Evolutionary conservation across 805 yeast species (phyloP).

Genomic region (Spathaspora passalidarum): DNA sequence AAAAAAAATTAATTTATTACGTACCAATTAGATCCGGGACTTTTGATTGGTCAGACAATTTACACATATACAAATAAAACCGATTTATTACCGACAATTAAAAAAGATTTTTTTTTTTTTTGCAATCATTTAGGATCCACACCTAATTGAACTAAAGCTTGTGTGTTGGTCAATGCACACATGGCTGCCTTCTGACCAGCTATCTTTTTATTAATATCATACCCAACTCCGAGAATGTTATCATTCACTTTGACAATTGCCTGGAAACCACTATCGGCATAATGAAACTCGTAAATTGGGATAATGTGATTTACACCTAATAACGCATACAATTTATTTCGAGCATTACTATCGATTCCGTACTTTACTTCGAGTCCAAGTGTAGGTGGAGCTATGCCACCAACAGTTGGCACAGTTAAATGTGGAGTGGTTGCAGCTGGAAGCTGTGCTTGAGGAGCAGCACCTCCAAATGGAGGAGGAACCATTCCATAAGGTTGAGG

Average conservation of each 20-base stretch:
- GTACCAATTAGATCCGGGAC: not conserved
- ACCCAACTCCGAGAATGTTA: slow-evolving; percentile 27
- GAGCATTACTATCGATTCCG: slow-evolving; percentile 19
- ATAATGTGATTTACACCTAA: slow-evolving; percentile 19
- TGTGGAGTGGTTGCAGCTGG: not conserved
- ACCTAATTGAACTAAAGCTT: slow-evolving; percentile 10
- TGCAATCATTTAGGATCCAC: not conserved
- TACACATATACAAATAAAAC: not conserved
- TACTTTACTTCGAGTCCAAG: not conserved
- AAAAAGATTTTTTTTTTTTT: not conserved
- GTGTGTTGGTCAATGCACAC: slow-evolving; percentile 18
- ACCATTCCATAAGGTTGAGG: slow-evolving; percentile 2
- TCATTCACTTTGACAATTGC: slow-evolving; percentile 27
- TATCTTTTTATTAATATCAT: slow-evolving; percentile 31
- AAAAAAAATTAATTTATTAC: not conserved
- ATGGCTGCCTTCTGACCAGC: slow-evolving; percentile 41
- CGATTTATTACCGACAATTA: not conserved
- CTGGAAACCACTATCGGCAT: slow-evolving; percentile 18
- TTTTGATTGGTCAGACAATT: not conserved
- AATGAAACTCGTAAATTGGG: slow-evolving; percentile 28
- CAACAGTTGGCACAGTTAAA: not conserved
- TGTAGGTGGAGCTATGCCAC: not conserved
- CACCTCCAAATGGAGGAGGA: not conserved
- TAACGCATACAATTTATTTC: slow-evolving; percentile 28
- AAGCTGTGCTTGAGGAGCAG: not conserved